phyloP scores from a whole-genome alignment of 208 protist species.

The Porcisia deanei region DNA sequence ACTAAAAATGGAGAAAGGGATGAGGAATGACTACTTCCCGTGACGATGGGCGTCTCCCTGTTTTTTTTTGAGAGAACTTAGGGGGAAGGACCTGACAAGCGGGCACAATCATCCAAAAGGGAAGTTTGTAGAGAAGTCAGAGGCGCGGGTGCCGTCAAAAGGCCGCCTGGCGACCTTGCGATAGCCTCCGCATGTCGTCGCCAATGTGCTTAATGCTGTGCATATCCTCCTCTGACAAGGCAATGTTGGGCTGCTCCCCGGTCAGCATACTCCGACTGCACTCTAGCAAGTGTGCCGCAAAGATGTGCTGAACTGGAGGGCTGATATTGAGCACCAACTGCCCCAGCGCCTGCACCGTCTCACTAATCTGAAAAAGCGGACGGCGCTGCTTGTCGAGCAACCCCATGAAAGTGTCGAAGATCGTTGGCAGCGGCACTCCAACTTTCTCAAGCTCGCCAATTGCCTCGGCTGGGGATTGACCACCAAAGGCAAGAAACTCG shows the following conservation, averaged over 20 bases:
- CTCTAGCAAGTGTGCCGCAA: conserved; percentile 63
- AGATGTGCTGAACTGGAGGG: conserved; percentile 42
- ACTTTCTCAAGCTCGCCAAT: conserved; percentile 39
- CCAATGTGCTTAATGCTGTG: conserved; percentile 35
- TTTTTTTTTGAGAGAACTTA: no score
- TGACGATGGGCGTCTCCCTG: background rate
- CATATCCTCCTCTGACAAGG: conserved; percentile 41
- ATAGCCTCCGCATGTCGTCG: conserved; percentile 25
- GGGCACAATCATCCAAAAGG: background rate
- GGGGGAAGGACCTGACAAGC: background rate
- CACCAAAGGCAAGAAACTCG: conserved; percentile 60
- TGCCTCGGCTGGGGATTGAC: conserved; percentile 24
- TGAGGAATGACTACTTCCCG: background rate
- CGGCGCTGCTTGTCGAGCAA: conserved; percentile 45
- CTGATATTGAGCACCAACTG: conserved; percentile 39
- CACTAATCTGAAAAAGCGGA: conserved; percentile 36
- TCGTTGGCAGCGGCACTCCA: conserved; percentile 40
- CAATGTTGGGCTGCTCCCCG: conserved; percentile 38
- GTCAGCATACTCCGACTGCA: conserved; percentile 59
- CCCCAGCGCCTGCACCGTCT: conserved; percentile 43
- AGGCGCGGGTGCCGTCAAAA: conserved; percentile 1
- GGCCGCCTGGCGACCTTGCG: conserved; percentile 2
- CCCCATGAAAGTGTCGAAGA: conserved; percentile 61
- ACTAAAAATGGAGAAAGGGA: background rate
- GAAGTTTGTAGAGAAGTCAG: background rate